A percentile compares a stretch with the other conserved stretches of the same genome.
phyloP scores from a whole-genome alignment of 2,329 filamentous ascomycete genomes.

The Venturiaceae sp. region DNA sequence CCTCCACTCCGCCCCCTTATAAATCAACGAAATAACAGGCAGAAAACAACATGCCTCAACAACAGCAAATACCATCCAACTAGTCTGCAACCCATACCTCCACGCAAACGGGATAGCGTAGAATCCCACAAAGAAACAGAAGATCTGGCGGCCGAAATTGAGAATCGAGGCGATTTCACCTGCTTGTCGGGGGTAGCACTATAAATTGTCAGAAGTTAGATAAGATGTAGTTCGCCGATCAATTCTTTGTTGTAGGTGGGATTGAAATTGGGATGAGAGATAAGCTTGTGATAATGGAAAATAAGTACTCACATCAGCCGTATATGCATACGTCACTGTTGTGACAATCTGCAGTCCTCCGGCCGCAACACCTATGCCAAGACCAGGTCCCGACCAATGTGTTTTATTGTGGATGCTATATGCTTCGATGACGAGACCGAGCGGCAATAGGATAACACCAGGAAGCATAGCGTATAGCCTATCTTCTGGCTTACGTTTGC shows the following conservation, averaged over 20 bases:
- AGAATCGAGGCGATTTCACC: constrained; percentile 24
- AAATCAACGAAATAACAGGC: background rate
- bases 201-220: constrained; percentile 14
- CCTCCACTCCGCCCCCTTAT: constrained; percentile 1
- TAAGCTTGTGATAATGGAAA: background rate
- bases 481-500: constrained; percentile 19
- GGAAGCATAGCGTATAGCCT: constrained; percentile 23
- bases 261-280: too few relatives aligned
- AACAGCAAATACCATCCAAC: background rate
- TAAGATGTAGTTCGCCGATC: background rate
- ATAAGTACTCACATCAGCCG: background rate
- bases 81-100: background rate
- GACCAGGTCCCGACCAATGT: constrained; percentile 22
- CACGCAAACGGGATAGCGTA: constrained; percentile 13
- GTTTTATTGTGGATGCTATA: constrained; percentile 19
- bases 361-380: constrained; percentile 26
- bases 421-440: constrained; percentile 21
- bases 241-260: background rate
- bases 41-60: background rate
- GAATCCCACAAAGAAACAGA: constrained; percentile 23
- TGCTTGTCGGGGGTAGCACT: constrained; percentile 28
- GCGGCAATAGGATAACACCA: constrained; percentile 14
- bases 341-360: constrained; percentile 26
- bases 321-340: constrained; percentile 25
- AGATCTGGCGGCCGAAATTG: constrained; percentile 23